Conservation (phyloP, 371 early-diverging fungal genomes). For the Syncephalastrum sp. region DNA sequence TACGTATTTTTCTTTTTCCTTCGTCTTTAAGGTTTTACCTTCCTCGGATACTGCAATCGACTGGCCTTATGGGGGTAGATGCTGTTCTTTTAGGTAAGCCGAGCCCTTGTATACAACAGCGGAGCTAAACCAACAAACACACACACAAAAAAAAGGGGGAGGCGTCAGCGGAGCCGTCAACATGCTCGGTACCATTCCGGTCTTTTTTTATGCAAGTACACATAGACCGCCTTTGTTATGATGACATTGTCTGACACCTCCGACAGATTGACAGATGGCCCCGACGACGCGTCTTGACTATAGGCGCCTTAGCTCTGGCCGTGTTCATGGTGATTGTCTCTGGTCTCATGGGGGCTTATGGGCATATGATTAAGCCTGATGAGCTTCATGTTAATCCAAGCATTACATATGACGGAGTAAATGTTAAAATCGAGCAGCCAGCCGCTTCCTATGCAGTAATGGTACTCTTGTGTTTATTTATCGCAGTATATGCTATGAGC, state of each 20-base stretch:
- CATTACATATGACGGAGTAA: constrained; percentile 22
- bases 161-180: constrained; percentile 23
- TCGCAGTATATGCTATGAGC: constrained; percentile 62
- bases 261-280: constrained; percentile 24
- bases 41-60: constrained; percentile 63
- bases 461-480: constrained; percentile 62
- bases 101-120: not conserved
- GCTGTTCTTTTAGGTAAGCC: constrained; percentile 44
- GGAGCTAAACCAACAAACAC: not conserved
- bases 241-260: not conserved
- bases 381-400: constrained; percentile 12
- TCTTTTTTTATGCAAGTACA: constrained; percentile 28
- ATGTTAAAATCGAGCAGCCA: constrained; percentile 18
- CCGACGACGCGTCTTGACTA: constrained; percentile 20
- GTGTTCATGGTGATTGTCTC: constrained; percentile 20
- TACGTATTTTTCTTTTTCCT: not conserved
- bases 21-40: constrained; percentile 47
- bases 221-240: not conserved
- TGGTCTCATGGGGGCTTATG: constrained; percentile 33
- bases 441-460: constrained; percentile 49
- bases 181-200: constrained; percentile 22
- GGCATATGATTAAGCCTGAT: constrained; percentile 18
- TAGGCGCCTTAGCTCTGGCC: constrained; percentile 21
- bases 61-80: constrained; percentile 53
- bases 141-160: constrained; percentile 10